A percentile compares a stretch with the other conserved stretches of the same genome.
Evolutionary conservation across 2,329 filamentous ascomycete species (phyloP).

Genomic region (Dothideomycetes sp.): DNA sequence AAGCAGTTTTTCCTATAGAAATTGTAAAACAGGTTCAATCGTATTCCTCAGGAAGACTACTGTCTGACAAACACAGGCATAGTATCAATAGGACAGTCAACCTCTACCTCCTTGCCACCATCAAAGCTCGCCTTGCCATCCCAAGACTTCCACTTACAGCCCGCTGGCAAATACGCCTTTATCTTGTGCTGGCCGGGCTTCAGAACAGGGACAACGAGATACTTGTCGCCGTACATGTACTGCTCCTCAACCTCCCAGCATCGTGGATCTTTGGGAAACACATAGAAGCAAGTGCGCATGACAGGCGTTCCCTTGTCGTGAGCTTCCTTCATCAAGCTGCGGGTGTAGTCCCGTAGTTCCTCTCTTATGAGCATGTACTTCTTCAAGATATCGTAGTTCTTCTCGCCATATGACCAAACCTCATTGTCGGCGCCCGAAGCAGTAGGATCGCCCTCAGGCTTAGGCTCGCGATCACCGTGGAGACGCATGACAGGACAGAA

Average conservation of each 20-base stretch:
- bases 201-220: conserved; percentile 48
- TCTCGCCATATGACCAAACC: conserved; percentile 54
- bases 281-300: conserved; percentile 53
- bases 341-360: conserved; percentile 45
- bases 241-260: conserved; percentile 49
- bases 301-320: conserved; percentile 50
- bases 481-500: conserved; percentile 59
- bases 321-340: conserved; percentile 47
- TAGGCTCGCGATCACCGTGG: conserved; percentile 55
- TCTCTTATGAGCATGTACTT: conserved; percentile 50
- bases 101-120: conserved; percentile 30
- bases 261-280: conserved; percentile 45
- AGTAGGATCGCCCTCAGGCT: conserved; percentile 31
- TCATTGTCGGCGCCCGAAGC: conserved; percentile 46
- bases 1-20: too few species aligned
- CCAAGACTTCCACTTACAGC: conserved; percentile 34
- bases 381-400: conserved; percentile 49
- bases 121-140: conserved; percentile 22
- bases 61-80: conserved; percentile 38
- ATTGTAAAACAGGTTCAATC: too few species aligned
- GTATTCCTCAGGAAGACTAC: too few species aligned
- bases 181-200: conserved; percentile 33
- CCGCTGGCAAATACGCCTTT: conserved; percentile 43
- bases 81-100: conserved; percentile 32
- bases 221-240: conserved; percentile 54